Evolutionary conservation across 768 basidiomycete genomes (phyloP).

Genomic region (Mycena galopus): DNA sequence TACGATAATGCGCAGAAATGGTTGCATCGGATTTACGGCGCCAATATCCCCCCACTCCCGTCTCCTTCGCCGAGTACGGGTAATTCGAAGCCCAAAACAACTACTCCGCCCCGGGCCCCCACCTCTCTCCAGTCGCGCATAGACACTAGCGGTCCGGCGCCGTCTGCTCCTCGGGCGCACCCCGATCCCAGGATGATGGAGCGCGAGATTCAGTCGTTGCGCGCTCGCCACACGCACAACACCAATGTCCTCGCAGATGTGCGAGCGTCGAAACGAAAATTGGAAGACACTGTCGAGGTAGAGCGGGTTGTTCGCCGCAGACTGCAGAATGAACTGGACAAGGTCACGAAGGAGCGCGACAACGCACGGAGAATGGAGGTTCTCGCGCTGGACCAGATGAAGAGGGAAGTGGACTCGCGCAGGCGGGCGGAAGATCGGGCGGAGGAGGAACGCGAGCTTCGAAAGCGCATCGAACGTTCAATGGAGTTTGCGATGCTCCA

Average conservation of each 20-base stretch:
- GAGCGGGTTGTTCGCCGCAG: conserved; percentile 54
- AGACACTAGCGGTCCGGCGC: conserved; percentile 7
- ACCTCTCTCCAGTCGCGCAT: conserved; percentile 23
- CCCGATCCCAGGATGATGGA: conserved; percentile 39
- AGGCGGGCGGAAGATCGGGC: conserved; percentile 74
- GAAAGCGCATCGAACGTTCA: conserved; percentile 35
- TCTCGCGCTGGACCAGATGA: conserved; percentile 43
- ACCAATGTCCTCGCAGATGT: conserved; percentile 46
- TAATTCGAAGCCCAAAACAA: conserved; percentile 5
- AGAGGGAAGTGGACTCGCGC: conserved; percentile 68
- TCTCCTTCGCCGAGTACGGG: not conserved
- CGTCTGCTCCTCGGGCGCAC: conserved; percentile 18
- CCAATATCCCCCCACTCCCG: conserved; percentile 9
- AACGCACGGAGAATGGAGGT: conserved; percentile 46
- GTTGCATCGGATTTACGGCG: conserved; percentile 64
- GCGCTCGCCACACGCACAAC: conserved; percentile 49
- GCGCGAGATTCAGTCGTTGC: conserved; percentile 56
- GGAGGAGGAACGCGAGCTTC: conserved; percentile 49
- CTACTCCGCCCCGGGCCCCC: conserved; percentile 22
- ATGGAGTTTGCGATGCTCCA: conserved; percentile 20
- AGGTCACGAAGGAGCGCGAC: conserved; percentile 49
- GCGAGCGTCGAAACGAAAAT: conserved; percentile 56
- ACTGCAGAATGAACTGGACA: conserved; percentile 49
- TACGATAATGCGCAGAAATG: conserved; percentile 56
- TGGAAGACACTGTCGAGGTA: conserved; percentile 54